These are phyloP conservation scores for Pseudocercospora eumusae DNA, from an alignment of 2,329 filamentous ascomycete species.

Conservation along the genomic window DNA sequence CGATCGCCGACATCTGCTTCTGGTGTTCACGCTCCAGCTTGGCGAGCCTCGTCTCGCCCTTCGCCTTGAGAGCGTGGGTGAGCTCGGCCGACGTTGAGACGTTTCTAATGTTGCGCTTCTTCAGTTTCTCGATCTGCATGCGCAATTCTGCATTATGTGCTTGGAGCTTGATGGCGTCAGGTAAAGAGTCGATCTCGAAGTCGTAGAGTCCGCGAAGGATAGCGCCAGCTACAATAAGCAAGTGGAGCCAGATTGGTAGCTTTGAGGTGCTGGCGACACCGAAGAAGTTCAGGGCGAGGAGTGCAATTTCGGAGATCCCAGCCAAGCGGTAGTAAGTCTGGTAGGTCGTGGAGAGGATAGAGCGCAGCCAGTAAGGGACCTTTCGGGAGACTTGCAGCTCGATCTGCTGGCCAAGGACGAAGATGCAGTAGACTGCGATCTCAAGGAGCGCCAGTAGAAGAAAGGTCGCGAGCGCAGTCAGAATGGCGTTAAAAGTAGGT, in stretches of 20 bases:
- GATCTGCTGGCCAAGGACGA: background rate
- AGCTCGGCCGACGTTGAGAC: background rate
- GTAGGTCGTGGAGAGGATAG: background rate
- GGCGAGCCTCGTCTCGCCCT: background rate
- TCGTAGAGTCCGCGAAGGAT: background rate
- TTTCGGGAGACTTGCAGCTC: background rate
- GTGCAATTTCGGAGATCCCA: background rate
- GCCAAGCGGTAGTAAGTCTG: background rate
- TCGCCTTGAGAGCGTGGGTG: background rate
- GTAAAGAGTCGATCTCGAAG: background rate
- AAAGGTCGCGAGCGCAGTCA: background rate
- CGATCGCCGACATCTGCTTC: background rate
- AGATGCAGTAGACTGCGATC: background rate
- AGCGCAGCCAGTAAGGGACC: background rate
- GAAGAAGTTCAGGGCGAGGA: background rate
- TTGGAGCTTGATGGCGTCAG: background rate
- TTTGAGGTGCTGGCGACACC: background rate
- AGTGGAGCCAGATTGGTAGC: background rate
- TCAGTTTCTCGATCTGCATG: background rate
- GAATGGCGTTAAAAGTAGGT: background rate
- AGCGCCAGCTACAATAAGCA: background rate
- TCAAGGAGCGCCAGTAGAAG: background rate
- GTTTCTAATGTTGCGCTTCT: background rate
- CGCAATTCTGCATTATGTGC: background rate
- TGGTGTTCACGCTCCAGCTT: background rate